Conservation (phyloP, 1,284 basidiomycete genomes). For the Naganishia albida region DNA sequence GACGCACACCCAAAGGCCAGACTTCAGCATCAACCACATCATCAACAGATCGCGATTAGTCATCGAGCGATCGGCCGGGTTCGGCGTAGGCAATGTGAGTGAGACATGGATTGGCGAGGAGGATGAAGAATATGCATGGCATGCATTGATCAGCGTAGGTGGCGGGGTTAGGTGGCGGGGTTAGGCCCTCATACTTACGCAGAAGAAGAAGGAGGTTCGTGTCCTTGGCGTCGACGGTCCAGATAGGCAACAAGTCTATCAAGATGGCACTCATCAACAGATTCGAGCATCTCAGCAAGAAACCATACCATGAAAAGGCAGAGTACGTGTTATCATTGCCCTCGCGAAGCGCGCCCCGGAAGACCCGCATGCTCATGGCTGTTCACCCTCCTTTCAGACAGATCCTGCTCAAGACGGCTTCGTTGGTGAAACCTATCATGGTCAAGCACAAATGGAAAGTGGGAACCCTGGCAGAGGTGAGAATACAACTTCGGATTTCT, state of each 20-base stretch:
- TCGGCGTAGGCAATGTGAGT: neutral
- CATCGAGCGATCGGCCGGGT: neutral
- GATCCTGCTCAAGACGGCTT: conserved; percentile 70
- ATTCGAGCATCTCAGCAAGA: conserved; percentile 51
- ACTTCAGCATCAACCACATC: neutral
- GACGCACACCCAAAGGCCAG: too few species aligned
- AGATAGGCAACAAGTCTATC: too few species aligned
- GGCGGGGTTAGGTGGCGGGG: conserved; percentile 5
- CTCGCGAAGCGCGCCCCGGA: neutral
- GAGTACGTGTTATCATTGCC: conserved; percentile 40
- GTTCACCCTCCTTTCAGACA: conserved; percentile 40
- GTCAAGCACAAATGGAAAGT: conserved; percentile 74
- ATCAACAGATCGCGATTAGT: neutral
- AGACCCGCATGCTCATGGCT: neutral
- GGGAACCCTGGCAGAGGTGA: conserved; percentile 70
- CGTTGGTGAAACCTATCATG: conserved; percentile 87
- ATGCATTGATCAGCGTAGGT: conserved; percentile 15
- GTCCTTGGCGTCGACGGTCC: too few species aligned
- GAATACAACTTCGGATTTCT: conserved; percentile 8
- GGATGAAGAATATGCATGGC: too few species aligned
- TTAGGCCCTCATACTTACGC: too few species aligned
- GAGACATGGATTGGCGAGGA: neutral
- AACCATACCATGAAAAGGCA: conserved; percentile 49
- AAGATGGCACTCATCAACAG: conserved; percentile 41
- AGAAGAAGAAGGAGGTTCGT: too few species aligned